Evolutionary conservation across 768 basidiomycete species (phyloP), one percentile per base, ranked within the genome.

Genomic region (Clavaria fumosa): DNA sequence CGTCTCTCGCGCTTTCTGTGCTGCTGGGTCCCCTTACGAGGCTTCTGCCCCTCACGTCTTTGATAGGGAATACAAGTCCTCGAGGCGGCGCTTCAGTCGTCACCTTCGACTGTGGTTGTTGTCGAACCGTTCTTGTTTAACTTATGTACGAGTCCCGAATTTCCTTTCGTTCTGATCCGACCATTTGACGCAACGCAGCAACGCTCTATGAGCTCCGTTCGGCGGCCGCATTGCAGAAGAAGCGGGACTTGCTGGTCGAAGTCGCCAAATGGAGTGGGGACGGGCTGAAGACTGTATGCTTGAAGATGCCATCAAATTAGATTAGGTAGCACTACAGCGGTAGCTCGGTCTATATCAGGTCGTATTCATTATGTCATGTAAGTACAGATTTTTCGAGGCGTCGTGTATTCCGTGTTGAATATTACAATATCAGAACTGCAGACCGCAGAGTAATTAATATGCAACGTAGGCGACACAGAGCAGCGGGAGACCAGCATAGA

Each of bases 401-500:
- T n/a, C n/a, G n/a, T n/a, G n/a, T n/a, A n/a, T n/a, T n/a, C n/a
- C n/a, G n/a, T n/a, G n/a, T n/a, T n/a, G n/a, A n/a, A n/a, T n/a
- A n/a, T n/a, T n/a, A n/a, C n/a, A n/a, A n/a, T n/a, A 31, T 3
- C 30, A 7, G 30, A n/a, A n/a, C 17, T n/a, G 30, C 7, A 31
- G n/a, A n/a, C 17, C n/a, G 3, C 30, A 3, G n/a, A n/a, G 15
- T 6, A 11, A 14, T 41, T 21, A 68, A 43, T 67, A 62, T 20
- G 63, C 61, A 17, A 64, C 61, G 39, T 68, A 68, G 9, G 62
- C 80, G 14, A 91, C 84, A 45, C 88, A 91, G 11, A 99, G 69
- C 39, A 97, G 56, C 1, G 95, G 95, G 66, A 97, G 89, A 10
- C 93, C 93, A 4, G 77, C 75, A 47, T 81, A 85, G 18, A 97